A percentile compares a stretch with the other conserved stretches of the same genome.
Conservation (phyloP, 768 basidiomycete species). For the Boletales sp. region DNA sequence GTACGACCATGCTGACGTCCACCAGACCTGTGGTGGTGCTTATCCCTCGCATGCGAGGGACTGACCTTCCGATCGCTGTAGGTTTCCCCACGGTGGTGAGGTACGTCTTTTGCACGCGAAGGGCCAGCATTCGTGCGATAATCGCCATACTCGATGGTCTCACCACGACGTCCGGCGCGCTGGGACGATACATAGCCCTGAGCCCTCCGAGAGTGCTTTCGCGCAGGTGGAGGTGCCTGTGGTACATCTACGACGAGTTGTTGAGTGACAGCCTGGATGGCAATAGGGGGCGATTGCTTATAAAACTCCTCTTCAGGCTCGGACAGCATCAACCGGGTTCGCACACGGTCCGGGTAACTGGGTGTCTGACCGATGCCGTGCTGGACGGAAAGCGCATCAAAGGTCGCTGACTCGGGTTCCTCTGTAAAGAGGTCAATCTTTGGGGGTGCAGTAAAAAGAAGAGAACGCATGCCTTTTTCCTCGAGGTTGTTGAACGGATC, state of each 20-base stretch:
- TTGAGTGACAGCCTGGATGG: no score
- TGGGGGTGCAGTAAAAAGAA: no score
- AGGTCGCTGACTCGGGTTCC: background rate
- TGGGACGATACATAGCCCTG: background rate
- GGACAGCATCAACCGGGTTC: conserved; percentile 5
- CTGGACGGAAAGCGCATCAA: conserved; percentile 1
- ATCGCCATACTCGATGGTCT: background rate
- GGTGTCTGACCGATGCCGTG: conserved; percentile 6
- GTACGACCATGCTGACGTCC: no score
- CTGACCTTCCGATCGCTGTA: background rate
- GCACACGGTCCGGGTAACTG: conserved; percentile 5
- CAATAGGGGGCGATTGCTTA: background rate
- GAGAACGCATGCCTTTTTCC: conserved; percentile 2
- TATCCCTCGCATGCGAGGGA: conserved; percentile 5
- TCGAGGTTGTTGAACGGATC: conserved; percentile 6
- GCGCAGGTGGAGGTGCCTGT: background rate
- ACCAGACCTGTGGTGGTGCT: background rate
- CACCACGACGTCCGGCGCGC: background rate
- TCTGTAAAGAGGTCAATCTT: conserved; percentile 5
- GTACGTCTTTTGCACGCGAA: no score
- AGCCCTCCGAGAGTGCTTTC: background rate
- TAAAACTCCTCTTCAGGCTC: background rate
- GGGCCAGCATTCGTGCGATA: background rate
- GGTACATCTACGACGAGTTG: background rate
- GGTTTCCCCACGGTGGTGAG: no score